A percentile compares a stretch with the other conserved stretches of the same genome.
Evolutionary conservation across 495 filamentous ascomycete species (phyloP).

Genomic region (Tuber magnatum): DNA sequence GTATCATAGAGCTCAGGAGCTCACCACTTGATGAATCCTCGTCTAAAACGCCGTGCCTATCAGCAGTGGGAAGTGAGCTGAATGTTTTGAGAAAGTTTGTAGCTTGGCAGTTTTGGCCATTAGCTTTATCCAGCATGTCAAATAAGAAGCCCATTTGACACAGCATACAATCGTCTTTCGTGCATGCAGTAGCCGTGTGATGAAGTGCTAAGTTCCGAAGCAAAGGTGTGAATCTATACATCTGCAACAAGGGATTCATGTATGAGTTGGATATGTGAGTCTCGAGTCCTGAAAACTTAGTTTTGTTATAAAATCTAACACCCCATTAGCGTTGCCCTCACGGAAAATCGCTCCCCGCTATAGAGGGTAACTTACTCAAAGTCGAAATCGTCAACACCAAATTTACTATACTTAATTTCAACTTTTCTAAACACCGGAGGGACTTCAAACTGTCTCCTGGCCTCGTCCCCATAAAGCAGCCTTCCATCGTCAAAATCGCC

Average conservation of each 20-base stretch:
- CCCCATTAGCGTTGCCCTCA: conserved; percentile 1
- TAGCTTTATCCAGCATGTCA: conserved; percentile 95
- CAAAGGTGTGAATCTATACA: conserved; percentile 81
- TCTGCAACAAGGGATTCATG: conserved; percentile 84
- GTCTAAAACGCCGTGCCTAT: conserved; percentile 67
- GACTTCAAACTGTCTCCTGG: conserved; percentile 53
- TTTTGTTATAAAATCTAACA: conserved; percentile 82
- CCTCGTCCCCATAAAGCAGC: conserved; percentile 52
- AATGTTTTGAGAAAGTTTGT: conserved; percentile 90
- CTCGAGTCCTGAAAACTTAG: conserved; percentile 79
- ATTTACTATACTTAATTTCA: conserved; percentile 95
- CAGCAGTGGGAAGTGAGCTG: conserved; percentile 66
- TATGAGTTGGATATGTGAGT: conserved; percentile 96
- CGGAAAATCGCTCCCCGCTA: neutral
- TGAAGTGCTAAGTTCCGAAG: conserved; percentile 84
- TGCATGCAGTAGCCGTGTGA: conserved; percentile 76
- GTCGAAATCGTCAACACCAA: conserved; percentile 96
- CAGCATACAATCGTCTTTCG: conserved; percentile 71
- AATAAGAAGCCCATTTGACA: conserved; percentile 95
- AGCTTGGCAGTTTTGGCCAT: conserved; percentile 89
- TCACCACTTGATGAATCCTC: conserved; percentile 61
- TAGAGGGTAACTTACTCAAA: conserved; percentile 61
- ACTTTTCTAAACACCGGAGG: conserved; percentile 80
- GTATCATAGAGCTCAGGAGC: conserved; percentile 64
- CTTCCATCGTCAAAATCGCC: conserved; percentile 54